A percentile compares a stretch with the other conserved stretches of the same genome.
These are phyloP conservation scores for Thelonectria discophora DNA, from an alignment of 2,329 filamentous ascomycete genomes.

Conservation along the genomic window DNA sequence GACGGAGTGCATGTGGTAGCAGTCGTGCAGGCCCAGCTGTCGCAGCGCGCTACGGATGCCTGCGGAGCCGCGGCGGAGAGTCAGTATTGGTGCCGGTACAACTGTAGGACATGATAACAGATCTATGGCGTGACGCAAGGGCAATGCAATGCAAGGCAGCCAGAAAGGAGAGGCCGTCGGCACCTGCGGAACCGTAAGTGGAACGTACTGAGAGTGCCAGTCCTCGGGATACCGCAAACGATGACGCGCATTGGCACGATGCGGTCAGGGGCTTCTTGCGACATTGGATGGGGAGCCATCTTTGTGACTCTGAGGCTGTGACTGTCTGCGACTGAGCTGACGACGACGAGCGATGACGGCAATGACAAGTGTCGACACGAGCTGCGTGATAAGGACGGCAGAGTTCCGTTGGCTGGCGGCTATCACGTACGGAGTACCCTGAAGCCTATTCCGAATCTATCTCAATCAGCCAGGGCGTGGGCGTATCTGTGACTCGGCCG, in stretches of 20 bases:
- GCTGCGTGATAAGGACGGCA: background rate
- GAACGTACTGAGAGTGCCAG: conserved; percentile 49
- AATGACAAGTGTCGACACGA: background rate
- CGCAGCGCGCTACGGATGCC: conserved; percentile 47
- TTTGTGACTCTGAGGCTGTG: too few relatives aligned
- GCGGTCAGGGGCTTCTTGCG: conserved; percentile 38
- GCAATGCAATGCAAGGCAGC: background rate
- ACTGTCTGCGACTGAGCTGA: conserved; percentile 7
- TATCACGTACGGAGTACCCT: background rate
- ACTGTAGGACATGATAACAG: background rate
- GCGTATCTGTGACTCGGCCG: background rate
- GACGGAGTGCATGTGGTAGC: conserved; percentile 49
- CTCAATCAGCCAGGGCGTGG: background rate
- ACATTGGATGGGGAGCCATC: conserved; percentile 18
- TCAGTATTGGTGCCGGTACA: background rate
- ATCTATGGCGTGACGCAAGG: conserved; percentile 21
- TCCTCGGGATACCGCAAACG: conserved; percentile 51
- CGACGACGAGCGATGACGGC: background rate
- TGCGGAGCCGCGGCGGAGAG: conserved; percentile 31
- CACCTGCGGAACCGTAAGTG: conserved; percentile 1
- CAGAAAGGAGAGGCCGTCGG: background rate
- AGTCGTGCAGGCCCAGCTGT: conserved; percentile 49
- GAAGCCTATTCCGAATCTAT: background rate
- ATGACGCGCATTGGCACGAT: conserved; percentile 52
- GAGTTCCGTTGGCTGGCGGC: conserved; percentile 6